These are phyloP conservation scores for Solioccasus polychromus DNA, from an alignment of 768 basidiomycete genomes.

Conservation along the genomic window DNA sequence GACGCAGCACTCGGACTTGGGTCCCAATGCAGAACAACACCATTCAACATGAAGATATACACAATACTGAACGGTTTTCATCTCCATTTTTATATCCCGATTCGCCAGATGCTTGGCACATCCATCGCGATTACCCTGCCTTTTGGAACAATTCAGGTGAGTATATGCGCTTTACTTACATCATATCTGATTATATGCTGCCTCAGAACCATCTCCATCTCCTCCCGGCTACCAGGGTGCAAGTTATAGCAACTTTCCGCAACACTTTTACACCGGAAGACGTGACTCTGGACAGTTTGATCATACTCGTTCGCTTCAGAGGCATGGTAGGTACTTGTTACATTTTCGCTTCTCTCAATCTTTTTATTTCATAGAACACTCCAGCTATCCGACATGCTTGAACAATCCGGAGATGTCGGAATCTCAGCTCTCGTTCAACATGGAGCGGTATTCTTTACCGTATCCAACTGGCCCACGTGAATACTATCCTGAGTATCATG, in stretches of 20 bases:
- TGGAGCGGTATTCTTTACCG: background rate
- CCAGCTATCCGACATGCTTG: background rate
- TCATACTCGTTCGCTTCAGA: background rate
- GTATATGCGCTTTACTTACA: conserved; percentile 23
- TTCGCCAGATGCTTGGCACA: conserved; percentile 4
- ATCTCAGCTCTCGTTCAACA: background rate
- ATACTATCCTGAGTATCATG: background rate
- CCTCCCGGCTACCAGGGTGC: conserved; percentile 28
- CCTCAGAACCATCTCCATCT: conserved; percentile 36
- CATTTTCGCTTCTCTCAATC: background rate
- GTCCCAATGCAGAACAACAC: background rate
- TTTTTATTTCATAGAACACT: conserved; percentile 6
- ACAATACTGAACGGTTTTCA: background rate
- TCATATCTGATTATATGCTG: conserved; percentile 16
- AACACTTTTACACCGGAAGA: conserved; percentile 1
- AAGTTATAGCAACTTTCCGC: conserved; percentile 4
- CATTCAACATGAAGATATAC: background rate
- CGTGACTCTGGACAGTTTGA: background rate
- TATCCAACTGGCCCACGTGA: background rate
- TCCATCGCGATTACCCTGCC: conserved; percentile 3
- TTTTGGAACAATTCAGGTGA: conserved; percentile 17
- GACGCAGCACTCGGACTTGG: conserved; percentile 4
- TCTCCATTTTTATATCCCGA: conserved; percentile 10
- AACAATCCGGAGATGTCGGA: background rate
- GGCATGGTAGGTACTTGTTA: conserved; percentile 4